Evolutionary conservation across 352 stramenopile genomes (phyloP), one percentile per base, ranked within the genome.

Genomic region (Phytophthora gonapodyides): DNA sequence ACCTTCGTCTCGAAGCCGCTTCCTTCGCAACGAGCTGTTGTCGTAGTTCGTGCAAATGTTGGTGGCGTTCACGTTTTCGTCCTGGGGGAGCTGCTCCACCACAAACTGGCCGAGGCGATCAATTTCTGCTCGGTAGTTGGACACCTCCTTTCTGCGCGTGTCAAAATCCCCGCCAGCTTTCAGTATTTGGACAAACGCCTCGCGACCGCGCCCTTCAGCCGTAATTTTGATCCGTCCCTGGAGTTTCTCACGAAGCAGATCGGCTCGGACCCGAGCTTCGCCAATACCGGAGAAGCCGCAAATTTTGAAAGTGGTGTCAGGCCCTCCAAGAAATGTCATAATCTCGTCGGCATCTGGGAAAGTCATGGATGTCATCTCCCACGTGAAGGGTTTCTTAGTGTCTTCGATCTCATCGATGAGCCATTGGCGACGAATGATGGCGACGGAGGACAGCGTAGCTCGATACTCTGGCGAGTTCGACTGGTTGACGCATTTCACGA

Each of bases 111-210:
- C 31, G 7, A 63, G 45, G 13, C 35, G 45, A 21, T 41, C 37
- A 1, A 38, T 17, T 48, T 63, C 55, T 7, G 30, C 38, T 19
- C 33, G 34, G 45, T 51, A 63, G 1, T 7, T 37, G 4, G 16
- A 13, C 33, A 63, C n/a, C 35, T 50, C 17, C 13, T 51, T 50
- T 19, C 17, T 47, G 6, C 36, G 30, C 16, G 16, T 16, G 5
- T 54, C 56, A 43, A 50, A 63, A 4, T 47, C 46, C 12, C 45
- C 55, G 13, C 55, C 45, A 42, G 27, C 47, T 33, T 58, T 58
- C 13, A 24, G 17, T 11, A 58, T 57, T 50, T 57, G 48, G 9
- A 63, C 56, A 17, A 21, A 50, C 8, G 56, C 45, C n/a, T 41
- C 24, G 19, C 48, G 35, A 43, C 56, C 56, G 33, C 55, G n/a